Base-by-base conservation (phyloP, 176 grass and related monocot species). In the Oryza meyeriana region DNA sequence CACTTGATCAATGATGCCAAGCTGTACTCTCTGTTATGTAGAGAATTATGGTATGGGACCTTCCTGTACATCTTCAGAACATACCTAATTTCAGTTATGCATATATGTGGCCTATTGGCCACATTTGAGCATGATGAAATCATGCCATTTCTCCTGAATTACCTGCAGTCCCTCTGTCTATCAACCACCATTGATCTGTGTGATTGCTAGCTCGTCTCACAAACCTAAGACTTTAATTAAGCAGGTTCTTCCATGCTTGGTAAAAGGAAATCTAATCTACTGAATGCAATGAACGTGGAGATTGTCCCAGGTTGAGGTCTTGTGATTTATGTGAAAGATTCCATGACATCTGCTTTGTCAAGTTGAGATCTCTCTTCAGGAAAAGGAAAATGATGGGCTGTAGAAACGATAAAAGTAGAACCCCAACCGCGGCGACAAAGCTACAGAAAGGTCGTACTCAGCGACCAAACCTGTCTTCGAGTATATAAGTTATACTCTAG, bases 391-490 rank as follows among this genome's bases (percentile, higher is more conserved):
- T 34, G 38, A 68, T 30, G 41, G 75, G 61, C 25, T 27, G 61
- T 73, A 84, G 59, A 83, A 79, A 29, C 16, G 2, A 24, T 38
- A 74, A 78, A 69, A 66, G 30, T 67, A 39, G 18, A 81, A 30
- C 31, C 8, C 39, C 41, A 25, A 64, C n/a, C 17, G n/a, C 40
- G 10, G 47, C 3, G 61, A 80, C 55, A 89, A 29, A 55, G 55
- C 79, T 88, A 79, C 47, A 89, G 55, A 76, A 29, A 71, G 22
- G 82, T 81, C 77, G 39, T 69, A 58, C 70, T 89, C 71, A 34
- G 64, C 5, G 42, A 57, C 64, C 77, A 55, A 42, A 57, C 20
- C 45, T 64, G 77, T 76, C 71, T 76, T 80, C 18, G n/a, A n/a
- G n/a, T n/a, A n/a, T n/a, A n/a, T n/a, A n/a, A n/a, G n/a, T n/a